Evolutionary conservation across 768 basidiomycete species (phyloP), one percentile per base, ranked within the genome.

Genomic region (Mycena galericulata): DNA sequence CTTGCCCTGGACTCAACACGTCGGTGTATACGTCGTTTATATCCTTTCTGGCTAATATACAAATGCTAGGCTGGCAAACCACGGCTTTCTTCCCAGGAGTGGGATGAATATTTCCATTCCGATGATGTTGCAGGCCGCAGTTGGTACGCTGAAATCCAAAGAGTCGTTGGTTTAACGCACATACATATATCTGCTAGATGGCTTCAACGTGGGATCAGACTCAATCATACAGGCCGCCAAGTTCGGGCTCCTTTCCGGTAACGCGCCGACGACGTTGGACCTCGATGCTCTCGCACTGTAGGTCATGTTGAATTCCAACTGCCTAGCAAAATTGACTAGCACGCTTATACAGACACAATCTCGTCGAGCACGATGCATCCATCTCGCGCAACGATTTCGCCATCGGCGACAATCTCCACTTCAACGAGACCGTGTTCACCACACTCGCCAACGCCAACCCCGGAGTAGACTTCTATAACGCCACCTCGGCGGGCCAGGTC

Each of bases 391-490:
- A 47, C 4, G 69, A 70, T 50, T 40, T 36, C 27, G 50, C 40
- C 18, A 22, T 36, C 27, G 69, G 69, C 0, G 57, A 66, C 14
- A 70, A 70, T 62, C n/a, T 53, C 18, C 45, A 65, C 27, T 70
- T 70, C 65, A 71, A 68, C 62, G 70, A 67, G 41, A 54, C 45
- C 22, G 14, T 50, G 14, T 71, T 60, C 40, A 17, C 60, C 10
- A 34, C 47, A 10, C 20, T 71, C 26, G 62, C 61, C 17, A 68
- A 63, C 62, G 40, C 55, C 0, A 72, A 72, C 43, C 69, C 69
- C 15, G 70, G 62, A 1, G 40, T 64, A 40, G 67, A 68, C 34
- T 64, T 46, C 45, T 71, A 68, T 57, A 65, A 68, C 34, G 34
- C 62, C 11, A 46, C 36, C 17, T 68, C 67, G 4, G 70, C 70